phyloP scores from a whole-genome alignment of 2,329 filamentous ascomycete genomes.

The Falciphora oryzae region DNA sequence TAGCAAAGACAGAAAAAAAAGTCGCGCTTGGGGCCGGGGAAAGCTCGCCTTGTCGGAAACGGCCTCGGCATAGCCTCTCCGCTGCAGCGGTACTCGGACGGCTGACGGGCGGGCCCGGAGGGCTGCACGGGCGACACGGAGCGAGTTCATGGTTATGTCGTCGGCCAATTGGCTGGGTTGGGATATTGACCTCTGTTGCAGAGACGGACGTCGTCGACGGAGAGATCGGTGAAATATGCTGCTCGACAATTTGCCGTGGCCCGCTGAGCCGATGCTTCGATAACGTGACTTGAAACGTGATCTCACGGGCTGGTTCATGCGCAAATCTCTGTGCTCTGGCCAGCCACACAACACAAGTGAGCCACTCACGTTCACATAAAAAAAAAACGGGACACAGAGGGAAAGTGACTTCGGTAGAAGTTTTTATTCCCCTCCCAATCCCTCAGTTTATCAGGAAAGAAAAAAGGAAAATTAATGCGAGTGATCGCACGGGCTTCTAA shows the following conservation, averaged over 20 bases:
- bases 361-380: too few species aligned
- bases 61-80: constrained; percentile 86
- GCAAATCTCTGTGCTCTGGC: too few species aligned
- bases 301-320: not conserved
- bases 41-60: constrained; percentile 69
- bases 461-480: too few species aligned
- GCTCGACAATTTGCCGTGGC: constrained; percentile 23
- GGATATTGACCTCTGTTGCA: not conserved
- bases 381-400: too few species aligned
- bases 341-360: not conserved
- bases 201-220: constrained; percentile 35
- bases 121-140: constrained; percentile 87
- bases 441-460: too few species aligned
- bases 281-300: constrained; percentile 3
- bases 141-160: constrained; percentile 76
- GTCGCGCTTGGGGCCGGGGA: not conserved
- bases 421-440: too few species aligned
- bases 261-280: not conserved
- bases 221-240: constrained; percentile 25
- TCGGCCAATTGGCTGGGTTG: constrained; percentile 37
- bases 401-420: too few species aligned
- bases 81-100: constrained; percentile 70
- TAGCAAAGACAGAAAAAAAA: constrained; percentile 11
- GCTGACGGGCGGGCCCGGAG: constrained; percentile 75
- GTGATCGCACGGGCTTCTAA: too few species aligned